phyloP scores from a whole-genome alignment of 1,284 basidiomycete genomes.

The Cutaneotrichosporon spelunceum region DNA sequence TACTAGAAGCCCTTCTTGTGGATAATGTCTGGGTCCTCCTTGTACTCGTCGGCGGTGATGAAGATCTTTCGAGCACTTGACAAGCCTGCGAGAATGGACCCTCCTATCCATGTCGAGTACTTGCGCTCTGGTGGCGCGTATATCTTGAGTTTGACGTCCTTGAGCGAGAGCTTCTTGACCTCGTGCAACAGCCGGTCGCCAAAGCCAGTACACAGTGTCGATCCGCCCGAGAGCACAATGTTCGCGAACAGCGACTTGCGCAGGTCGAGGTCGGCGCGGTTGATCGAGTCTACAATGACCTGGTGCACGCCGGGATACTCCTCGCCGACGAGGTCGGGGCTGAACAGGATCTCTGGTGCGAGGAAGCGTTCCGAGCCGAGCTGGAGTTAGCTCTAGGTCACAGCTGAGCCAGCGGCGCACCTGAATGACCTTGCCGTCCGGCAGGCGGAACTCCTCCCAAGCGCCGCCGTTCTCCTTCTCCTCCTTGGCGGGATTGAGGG shows the following conservation, averaged over 20 bases:
- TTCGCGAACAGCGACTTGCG: slow-evolving; percentile 94
- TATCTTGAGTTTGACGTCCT: slow-evolving; percentile 98
- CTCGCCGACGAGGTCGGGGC: slow-evolving; percentile 91
- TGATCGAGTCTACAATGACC: slow-evolving; percentile 58
- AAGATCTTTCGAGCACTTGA: slow-evolving; percentile 99
- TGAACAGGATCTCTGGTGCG: slow-evolving; percentile 96
- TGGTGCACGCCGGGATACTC: slow-evolving; percentile 98
- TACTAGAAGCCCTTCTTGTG: slow-evolving; percentile 57
- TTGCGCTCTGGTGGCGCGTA: slow-evolving; percentile 94
- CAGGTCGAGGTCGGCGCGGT: slow-evolving; percentile 66
- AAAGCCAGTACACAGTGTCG: slow-evolving; percentile 90
- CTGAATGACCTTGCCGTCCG: slow-evolving; percentile 91
- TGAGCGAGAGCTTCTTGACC: slow-evolving; percentile 92
- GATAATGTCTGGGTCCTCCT: slow-evolving; percentile 97
- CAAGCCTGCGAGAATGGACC: slow-evolving; percentile 89
- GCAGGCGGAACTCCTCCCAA: slow-evolving; percentile 85
- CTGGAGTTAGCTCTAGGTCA: slow-evolving; percentile 58
- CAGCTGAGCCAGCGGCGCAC: slow-evolving; percentile 56
- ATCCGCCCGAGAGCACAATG: slow-evolving; percentile 94
- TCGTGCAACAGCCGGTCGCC: slow-evolving; percentile 93
- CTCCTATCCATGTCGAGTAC: slow-evolving; percentile 99
- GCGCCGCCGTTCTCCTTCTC: slow-evolving; percentile 79
- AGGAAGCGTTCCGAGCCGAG: slow-evolving; percentile 93
- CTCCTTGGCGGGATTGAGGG: slow-evolving; percentile 85
- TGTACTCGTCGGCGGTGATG: slow-evolving; percentile 98